A percentile compares a stretch with the other conserved stretches of the same genome.
phyloP scores from a whole-genome alignment of 495 filamentous ascomycete species.

The Talaromyces proteolyticus region DNA sequence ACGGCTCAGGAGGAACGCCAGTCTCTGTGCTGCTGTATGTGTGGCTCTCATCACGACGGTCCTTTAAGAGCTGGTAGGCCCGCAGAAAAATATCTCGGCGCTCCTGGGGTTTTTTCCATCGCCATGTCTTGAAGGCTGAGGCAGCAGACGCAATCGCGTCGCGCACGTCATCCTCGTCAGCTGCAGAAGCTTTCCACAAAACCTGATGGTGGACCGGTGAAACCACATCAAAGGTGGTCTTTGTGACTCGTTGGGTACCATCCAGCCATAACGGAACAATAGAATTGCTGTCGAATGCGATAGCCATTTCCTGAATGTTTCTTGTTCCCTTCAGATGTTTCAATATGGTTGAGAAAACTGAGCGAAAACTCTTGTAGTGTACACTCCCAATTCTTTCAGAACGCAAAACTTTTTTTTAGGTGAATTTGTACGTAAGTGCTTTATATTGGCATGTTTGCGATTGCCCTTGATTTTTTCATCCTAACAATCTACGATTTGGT shows the following conservation, averaged over 20 bases:
- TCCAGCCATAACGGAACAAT: conserved; percentile 57
- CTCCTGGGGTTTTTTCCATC: conserved; percentile 49
- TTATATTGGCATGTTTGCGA: background rate
- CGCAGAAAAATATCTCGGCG: conserved; percentile 72
- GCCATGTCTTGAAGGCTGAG: conserved; percentile 68
- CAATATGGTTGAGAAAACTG: background rate
- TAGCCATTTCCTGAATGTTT: background rate
- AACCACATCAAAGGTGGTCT: conserved; percentile 56
- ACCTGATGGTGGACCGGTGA: conserved; percentile 60
- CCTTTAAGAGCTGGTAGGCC: conserved; percentile 63
- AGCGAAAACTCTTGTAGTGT: background rate
- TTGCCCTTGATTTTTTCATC: too few relatives aligned
- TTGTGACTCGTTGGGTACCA: conserved; percentile 47
- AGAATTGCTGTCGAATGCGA: background rate
- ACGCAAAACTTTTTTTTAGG: background rate
- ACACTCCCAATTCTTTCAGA: background rate
- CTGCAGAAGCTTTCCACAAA: conserved; percentile 57
- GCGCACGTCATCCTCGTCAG: conserved; percentile 54
- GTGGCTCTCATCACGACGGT: conserved; percentile 50
- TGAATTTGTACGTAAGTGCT: background rate
- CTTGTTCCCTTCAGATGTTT: background rate
- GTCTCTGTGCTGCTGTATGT: conserved; percentile 68
- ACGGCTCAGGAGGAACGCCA: conserved; percentile 46
- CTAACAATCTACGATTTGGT: background rate
- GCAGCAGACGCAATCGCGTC: conserved; percentile 61